Conservation (phyloP, 2,329 filamentous ascomycete genomes). For the Monosporascus ibericus region DNA sequence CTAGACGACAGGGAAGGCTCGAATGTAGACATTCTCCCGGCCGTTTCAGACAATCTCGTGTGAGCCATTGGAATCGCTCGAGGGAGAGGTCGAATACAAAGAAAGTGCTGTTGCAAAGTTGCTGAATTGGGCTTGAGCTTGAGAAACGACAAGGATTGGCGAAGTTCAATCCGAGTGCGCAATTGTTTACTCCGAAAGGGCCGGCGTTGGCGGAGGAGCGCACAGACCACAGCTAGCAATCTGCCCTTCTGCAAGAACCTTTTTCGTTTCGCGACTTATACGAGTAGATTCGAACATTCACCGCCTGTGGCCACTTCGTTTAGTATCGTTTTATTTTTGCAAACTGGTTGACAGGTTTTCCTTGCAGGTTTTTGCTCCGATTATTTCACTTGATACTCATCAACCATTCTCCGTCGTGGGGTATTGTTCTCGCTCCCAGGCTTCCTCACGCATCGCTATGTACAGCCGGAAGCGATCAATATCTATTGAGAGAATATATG, state of each 20-base stretch:
- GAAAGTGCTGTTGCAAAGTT: not conserved
- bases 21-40: constrained; percentile 50
- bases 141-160: too few species aligned
- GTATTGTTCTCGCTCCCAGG: not conserved
- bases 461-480: constrained; percentile 13
- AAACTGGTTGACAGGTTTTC: too few species aligned
- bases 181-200: not conserved
- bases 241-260: not conserved
- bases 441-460: constrained; percentile 19
- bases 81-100: not conserved
- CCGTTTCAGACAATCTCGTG: not conserved
- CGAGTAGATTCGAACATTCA: too few species aligned
- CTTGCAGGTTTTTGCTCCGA: too few species aligned
- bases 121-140: not conserved
- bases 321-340: too few species aligned
- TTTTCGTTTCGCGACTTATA: not conserved
- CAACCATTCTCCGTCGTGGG: too few species aligned
- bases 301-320: too few species aligned
- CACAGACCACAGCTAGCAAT: not conserved
- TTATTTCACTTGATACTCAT: too few species aligned
- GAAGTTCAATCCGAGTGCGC: not conserved
- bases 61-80: not conserved
- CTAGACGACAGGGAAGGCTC: constrained; percentile 64
- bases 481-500: constrained; percentile 15
- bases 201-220: not conserved